phyloP scores from a whole-genome alignment of 805 yeast genomes.

The Candida succiphila region DNA sequence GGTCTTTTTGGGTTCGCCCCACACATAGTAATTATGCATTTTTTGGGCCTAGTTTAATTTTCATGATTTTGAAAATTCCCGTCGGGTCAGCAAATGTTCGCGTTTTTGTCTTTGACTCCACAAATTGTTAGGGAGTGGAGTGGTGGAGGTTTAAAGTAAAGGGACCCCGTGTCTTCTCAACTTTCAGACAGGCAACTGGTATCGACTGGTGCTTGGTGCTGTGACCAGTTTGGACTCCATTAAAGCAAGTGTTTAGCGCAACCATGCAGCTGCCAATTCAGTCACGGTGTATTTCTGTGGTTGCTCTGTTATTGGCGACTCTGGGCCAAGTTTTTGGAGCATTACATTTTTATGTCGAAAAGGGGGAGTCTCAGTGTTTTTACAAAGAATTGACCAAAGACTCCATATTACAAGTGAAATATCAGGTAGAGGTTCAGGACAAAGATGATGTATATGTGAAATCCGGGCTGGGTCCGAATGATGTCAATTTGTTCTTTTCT shows the following conservation, averaged over 20 bases:
- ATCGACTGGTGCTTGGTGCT: no score
- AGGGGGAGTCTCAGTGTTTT: conserved; percentile 46
- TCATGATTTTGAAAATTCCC: not conserved
- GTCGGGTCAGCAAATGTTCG: no score
- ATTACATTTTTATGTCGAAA: conserved; percentile 41
- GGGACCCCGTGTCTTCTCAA: no score
- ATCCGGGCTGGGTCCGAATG: conserved; percentile 1
- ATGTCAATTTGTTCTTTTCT: conserved; percentile 11
- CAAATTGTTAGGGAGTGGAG: no score
- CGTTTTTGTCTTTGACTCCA: no score
- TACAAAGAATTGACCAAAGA: conserved; percentile 43
- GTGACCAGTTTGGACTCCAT: no score
- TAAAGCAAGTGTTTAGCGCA: no score
- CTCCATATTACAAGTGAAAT: conserved; percentile 38
- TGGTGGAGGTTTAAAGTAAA: no score
- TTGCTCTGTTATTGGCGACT: not conserved
- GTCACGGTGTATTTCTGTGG: no score
- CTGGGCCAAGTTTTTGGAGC: not conserved
- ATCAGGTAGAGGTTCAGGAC: conserved; percentile 36
- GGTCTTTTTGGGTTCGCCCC: not conserved
- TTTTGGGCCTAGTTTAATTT: not conserved
- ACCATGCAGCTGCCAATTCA: no score
- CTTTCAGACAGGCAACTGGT: no score
- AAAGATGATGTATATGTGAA: conserved; percentile 3
- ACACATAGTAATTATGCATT: not conserved